These are phyloP conservation scores for Pythium biforme DNA, from an alignment of 352 stramenopile genomes.

Conservation along the genomic window DNA sequence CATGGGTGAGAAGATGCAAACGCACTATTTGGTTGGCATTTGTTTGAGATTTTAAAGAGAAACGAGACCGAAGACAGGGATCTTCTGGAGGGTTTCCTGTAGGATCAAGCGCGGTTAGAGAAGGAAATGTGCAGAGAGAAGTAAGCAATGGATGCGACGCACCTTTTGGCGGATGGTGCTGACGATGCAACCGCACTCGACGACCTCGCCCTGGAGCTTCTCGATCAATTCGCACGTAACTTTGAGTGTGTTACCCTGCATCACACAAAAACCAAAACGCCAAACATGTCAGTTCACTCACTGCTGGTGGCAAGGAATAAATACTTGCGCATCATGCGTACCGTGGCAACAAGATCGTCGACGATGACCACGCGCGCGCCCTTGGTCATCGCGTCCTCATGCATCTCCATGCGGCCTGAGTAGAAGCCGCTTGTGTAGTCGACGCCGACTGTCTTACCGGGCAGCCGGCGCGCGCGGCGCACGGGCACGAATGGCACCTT, in stretches of 20 bases:
- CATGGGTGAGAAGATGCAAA: not conserved
- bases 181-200: constrained; percentile 83
- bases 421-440: constrained; percentile 81
- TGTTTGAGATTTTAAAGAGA: constrained; percentile 35
- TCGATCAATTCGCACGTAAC: constrained; percentile 77
- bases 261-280: not conserved
- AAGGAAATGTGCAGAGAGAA: not conserved
- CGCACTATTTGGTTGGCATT: not conserved
- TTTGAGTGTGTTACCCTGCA: constrained; percentile 70
- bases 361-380: constrained; percentile 76
- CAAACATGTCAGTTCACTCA: not conserved
- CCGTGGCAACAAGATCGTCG: constrained; percentile 78
- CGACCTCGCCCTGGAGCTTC: constrained; percentile 60
- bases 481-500: constrained; percentile 70
- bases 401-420: constrained; percentile 73
- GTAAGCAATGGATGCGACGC: not conserved
- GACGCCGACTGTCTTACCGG: constrained; percentile 70
- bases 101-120: not conserved
- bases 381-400: constrained; percentile 72
- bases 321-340: constrained; percentile 15
- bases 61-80: constrained; percentile 53
- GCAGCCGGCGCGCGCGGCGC: constrained; percentile 57
- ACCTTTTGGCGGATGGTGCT: constrained; percentile 56
- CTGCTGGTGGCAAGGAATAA: not conserved
- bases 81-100: constrained; percentile 47